phyloP scores from a whole-genome alignment of 306 rosid species.

The Prunus mongolica region DNA sequence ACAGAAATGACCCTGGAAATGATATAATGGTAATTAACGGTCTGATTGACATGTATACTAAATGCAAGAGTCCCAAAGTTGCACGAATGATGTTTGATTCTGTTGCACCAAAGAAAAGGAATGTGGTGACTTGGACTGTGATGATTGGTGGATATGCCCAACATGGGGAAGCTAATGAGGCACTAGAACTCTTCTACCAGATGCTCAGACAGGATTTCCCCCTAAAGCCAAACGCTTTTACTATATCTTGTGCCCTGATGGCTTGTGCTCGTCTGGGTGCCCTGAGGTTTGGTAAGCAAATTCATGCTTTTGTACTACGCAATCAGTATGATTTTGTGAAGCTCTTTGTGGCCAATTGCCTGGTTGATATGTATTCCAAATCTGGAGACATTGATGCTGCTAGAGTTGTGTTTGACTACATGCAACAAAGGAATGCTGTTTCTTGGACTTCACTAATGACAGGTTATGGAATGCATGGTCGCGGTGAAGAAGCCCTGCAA shows the following conservation, averaged over 20 bases:
- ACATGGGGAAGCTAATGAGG: constrained; percentile 77
- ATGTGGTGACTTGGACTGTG: constrained; percentile 87
- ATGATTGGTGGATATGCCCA: constrained; percentile 95
- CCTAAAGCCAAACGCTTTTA: constrained; percentile 73
- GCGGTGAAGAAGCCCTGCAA: constrained; percentile 65
- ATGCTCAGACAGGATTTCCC: constrained; percentile 46
- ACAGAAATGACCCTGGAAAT: constrained; percentile 36
- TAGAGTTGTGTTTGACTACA: constrained; percentile 52
- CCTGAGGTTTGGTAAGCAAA: constrained; percentile 59
- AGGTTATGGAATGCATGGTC: constrained; percentile 86
- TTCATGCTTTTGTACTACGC: constrained; percentile 63
- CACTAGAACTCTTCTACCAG: constrained; percentile 59
- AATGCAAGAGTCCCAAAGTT: constrained; percentile 47
- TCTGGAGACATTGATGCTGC: constrained; percentile 79
- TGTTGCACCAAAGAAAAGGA: constrained; percentile 38
- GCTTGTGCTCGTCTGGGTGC: constrained; percentile 85
- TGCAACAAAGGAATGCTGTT: constrained; percentile 54
- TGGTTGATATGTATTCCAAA: constrained; percentile 82
- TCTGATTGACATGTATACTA: constrained; percentile 86
- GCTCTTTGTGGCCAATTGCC: constrained; percentile 69
- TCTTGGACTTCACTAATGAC: constrained; percentile 86
- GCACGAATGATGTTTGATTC: constrained; percentile 59
- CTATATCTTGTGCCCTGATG: constrained; percentile 76
- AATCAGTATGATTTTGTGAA: constrained; percentile 39
- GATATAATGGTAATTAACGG: constrained; percentile 72